These are phyloP conservation scores for Solanum boliviense DNA, from an alignment of 257 asterid species.

Conservation along the genomic window DNA sequence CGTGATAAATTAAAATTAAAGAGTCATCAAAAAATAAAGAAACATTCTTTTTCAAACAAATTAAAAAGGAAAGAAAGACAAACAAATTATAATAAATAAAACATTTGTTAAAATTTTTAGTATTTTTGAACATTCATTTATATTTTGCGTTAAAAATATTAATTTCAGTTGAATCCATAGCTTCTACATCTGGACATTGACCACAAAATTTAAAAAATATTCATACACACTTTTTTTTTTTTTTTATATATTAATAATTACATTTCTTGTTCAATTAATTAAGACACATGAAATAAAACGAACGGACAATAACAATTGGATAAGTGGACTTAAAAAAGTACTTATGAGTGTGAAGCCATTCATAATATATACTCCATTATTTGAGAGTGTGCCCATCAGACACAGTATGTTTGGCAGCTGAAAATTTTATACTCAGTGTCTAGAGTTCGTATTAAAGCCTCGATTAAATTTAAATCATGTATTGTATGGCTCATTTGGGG, in stretches of 20 bases:
- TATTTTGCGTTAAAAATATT: background rate
- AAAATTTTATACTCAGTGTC: fast-evolving
- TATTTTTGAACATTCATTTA: background rate
- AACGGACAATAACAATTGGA: background rate
- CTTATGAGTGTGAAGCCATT: background rate
- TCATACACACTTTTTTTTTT: background rate
- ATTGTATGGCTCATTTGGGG: no score
- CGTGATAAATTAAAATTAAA: background rate
- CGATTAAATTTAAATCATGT: no score
- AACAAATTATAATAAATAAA: no score
- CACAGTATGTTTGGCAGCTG: background rate
- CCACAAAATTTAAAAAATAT: background rate
- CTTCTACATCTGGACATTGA: background rate
- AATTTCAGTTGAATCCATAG: no score
- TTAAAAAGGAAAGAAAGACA: no score
- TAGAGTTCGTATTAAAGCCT: no score
- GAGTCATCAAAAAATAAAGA: background rate
- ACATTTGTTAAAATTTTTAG: no score
- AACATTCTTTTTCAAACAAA: no score
- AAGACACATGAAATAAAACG: background rate
- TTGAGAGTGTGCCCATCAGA: background rate
- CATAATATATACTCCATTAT: background rate
- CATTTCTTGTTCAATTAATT: background rate
- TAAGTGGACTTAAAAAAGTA: background rate
- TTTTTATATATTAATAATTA: background rate